Conservation (phyloP, 352 stramenopile species). For the Phytophthora agathidicida region DNA sequence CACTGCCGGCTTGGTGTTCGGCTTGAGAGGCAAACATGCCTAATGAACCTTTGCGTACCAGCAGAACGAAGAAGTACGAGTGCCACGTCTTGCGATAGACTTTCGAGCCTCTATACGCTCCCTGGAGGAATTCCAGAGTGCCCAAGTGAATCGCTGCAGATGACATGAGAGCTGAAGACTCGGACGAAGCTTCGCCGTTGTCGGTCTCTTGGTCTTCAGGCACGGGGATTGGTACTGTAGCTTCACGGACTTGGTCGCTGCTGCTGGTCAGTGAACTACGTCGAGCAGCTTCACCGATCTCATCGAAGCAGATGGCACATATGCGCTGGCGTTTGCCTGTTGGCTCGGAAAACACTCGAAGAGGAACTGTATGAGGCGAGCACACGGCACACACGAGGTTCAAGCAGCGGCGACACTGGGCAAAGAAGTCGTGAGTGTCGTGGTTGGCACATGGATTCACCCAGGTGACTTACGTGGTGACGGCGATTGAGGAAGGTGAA, state of each 20-base stretch:
- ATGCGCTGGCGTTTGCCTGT: conserved; percentile 52
- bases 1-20: conserved; percentile 47
- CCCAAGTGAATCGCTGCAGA: conserved; percentile 53
- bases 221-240: conserved; percentile 14
- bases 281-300: conserved; percentile 18
- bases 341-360: conserved; percentile 59
- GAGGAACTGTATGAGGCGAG: conserved; percentile 49
- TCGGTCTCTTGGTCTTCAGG: conserved; percentile 15
- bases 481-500: conserved; percentile 81
- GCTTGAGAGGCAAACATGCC: conserved; percentile 65
- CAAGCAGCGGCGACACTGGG: conserved; percentile 65
- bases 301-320: conserved; percentile 50
- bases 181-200: conserved; percentile 23
- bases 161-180: conserved; percentile 24
- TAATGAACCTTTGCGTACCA: conserved; percentile 74
- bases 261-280: conserved; percentile 12
- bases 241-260: conserved; percentile 31
- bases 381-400: conserved; percentile 72
- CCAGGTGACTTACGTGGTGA: conserved; percentile 59
- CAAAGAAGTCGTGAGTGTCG: too few species aligned
- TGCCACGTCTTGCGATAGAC: conserved; percentile 72
- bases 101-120: conserved; percentile 43
- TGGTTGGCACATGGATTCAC: conserved; percentile 9
- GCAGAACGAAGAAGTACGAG: conserved; percentile 71
- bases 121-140: conserved; percentile 58